Base-by-base conservation (phyloP, 2,329 filamentous ascomycete species). In the Diaporthe citri region DNA sequence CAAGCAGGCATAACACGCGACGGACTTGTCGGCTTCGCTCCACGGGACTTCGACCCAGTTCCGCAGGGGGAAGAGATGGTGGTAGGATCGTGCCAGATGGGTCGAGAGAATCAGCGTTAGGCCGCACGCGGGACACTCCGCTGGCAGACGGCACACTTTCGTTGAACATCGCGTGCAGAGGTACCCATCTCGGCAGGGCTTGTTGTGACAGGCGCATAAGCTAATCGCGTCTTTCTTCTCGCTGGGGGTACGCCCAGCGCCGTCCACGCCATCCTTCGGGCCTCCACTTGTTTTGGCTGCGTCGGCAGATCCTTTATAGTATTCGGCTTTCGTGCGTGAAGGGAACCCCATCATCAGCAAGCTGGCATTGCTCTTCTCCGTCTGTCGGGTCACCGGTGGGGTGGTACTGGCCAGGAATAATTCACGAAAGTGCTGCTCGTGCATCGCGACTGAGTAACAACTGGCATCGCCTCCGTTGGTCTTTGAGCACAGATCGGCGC, bases 311-410 rank as follows among this genome's bases (percentile, higher is more conserved):
- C 39, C 56, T 7, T 66, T 52, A 12, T 34, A 39, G 28, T 59
- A 66, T 71, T 75, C 75, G n/a, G 75, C 71, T 56, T 97, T 91
- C 3, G 93, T 94, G 51, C 96, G 91, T 8, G 95, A 97, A 0
- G 97, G 97, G 81, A 99, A 99, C 6, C 97, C 97, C 96, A 99
- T 99, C 94, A 97, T 97, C 36, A 99, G 90, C 55, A 99, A 87
- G 72, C 90, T 92, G 1, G 91, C 88, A 12, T 88, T 88, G 76
- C 87, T 88, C 79, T 90, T 88, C 77, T 90, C 89, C 55, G 85
- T 84, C 3, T 92, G 90, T 72, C 94, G 91, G 17, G 95, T 94
- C 25, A 95, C 93, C 0, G 96, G 97, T 1, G 97, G 97, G 3
- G 95, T 98, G 0, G 97, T 98, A 64, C 94, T 91, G 25, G 92